phyloP scores from a whole-genome alignment of 1,139 yeast genomes.

The Lizanozyma gosingica region DNA sequence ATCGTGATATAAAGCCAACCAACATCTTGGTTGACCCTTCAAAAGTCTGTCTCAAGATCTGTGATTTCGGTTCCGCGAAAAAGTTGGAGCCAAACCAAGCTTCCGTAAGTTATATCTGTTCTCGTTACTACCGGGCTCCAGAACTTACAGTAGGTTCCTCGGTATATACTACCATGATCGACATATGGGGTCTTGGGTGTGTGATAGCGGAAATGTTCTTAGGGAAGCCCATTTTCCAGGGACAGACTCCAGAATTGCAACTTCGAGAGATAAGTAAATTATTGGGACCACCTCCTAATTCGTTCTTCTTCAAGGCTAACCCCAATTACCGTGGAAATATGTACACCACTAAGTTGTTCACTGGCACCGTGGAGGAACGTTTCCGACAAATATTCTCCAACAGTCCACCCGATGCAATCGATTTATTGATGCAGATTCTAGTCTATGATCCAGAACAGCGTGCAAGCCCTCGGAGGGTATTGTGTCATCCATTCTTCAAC shows the following conservation, averaged over 20 bases:
- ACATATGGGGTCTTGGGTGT: slow-evolving; percentile 83
- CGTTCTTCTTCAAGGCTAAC: slow-evolving; percentile 64
- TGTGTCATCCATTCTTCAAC: slow-evolving; percentile 66
- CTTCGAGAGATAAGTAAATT: slow-evolving; percentile 69
- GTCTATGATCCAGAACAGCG: slow-evolving; percentile 68
- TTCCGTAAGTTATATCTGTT: slow-evolving; percentile 70
- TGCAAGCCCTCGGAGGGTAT: slow-evolving; percentile 55
- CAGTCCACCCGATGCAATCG: slow-evolving; percentile 64
- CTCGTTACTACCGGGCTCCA: slow-evolving; percentile 77
- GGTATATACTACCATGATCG: slow-evolving; percentile 68
- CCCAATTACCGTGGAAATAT: slow-evolving; percentile 69
- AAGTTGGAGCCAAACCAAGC: slow-evolving; percentile 66
- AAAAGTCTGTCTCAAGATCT: slow-evolving; percentile 57
- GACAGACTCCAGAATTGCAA: slow-evolving; percentile 66
- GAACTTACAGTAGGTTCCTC: slow-evolving; percentile 74
- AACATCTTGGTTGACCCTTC: slow-evolving; percentile 67
- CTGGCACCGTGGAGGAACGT: slow-evolving; percentile 51
- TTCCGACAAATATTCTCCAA: slow-evolving; percentile 63
- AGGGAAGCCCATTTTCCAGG: slow-evolving; percentile 77
- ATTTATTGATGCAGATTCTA: slow-evolving; percentile 56
- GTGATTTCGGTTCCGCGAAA: slow-evolving; percentile 81
- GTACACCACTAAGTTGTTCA: slow-evolving; percentile 59
- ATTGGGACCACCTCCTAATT: slow-evolving; percentile 69
- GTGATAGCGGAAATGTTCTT: slow-evolving; percentile 77
- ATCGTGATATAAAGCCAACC: slow-evolving; percentile 76